Evolutionary conservation across 768 basidiomycete genomes (phyloP).

Genomic region (Xerocomellus chrysenteron): DNA sequence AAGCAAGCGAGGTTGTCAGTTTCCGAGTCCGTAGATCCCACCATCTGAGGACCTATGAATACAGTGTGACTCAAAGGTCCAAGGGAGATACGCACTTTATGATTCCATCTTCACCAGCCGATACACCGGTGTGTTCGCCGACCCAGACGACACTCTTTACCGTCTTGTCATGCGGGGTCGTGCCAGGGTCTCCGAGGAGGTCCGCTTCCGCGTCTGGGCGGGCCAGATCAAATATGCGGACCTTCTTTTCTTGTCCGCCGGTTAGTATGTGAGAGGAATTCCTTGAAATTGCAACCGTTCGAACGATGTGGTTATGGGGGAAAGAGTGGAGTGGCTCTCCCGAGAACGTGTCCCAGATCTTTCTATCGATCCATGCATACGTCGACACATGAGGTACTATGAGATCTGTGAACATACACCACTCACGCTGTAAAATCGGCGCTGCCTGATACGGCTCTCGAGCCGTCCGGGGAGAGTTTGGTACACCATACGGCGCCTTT

Average conservation of each 20-base stretch:
- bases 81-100: constrained; percentile 64
- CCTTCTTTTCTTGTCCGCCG: constrained; percentile 97
- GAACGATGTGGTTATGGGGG: constrained; percentile 97
- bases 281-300: constrained; percentile 87
- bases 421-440: constrained; percentile 97
- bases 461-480: constrained; percentile 83
- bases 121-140: constrained; percentile 81
- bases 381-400: not conserved
- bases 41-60: constrained; percentile 59
- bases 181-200: constrained; percentile 62
- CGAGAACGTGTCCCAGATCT: constrained; percentile 94
- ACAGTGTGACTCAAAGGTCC: not conserved
- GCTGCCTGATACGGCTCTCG: constrained; percentile 87
- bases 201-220: constrained; percentile 87
- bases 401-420: not conserved
- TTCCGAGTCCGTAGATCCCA: constrained; percentile 89
- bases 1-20: constrained; percentile 66
- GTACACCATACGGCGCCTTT: constrained; percentile 98
- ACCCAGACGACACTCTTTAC: constrained; percentile 95
- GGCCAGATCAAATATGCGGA: constrained; percentile 88
- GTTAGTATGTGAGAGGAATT: constrained; percentile 69
- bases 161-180: constrained; percentile 78
- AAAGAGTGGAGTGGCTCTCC: constrained; percentile 92
- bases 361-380: constrained; percentile 47
- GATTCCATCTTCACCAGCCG: constrained; percentile 88